Conservation (phyloP, 2,329 filamentous ascomycete genomes). For the Epicoccum sorghinum region DNA sequence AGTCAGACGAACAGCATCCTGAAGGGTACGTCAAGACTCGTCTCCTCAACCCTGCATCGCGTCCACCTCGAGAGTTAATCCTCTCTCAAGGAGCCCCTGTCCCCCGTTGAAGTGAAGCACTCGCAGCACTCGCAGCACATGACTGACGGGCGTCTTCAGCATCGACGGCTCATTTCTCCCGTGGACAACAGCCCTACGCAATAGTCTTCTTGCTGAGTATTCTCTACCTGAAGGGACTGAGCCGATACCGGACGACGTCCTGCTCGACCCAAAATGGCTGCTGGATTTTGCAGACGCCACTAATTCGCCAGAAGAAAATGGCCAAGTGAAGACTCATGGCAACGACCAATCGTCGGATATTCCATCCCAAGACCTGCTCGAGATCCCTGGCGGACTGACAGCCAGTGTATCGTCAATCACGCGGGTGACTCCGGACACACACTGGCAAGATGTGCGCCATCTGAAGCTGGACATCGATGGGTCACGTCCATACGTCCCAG, state of each 20-base stretch:
- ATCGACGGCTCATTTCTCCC: constrained; percentile 81
- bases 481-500: constrained; percentile 65
- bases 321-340: constrained; percentile 5
- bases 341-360: constrained; percentile 12
- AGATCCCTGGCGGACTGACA: constrained; percentile 62
- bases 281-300: constrained; percentile 51
- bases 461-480: constrained; percentile 64
- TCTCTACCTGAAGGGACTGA: constrained; percentile 70
- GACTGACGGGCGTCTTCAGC: constrained; percentile 51
- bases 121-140: neutral
- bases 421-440: constrained; percentile 73
- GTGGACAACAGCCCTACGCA: constrained; percentile 74
- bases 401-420: constrained; percentile 70
- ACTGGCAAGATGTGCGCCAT: constrained; percentile 94
- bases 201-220: constrained; percentile 68
- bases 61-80: no score
- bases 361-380: constrained; percentile 57
- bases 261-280: constrained; percentile 77
- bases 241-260: constrained; percentile 75
- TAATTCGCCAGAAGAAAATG: constrained; percentile 2
- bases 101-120: neutral
- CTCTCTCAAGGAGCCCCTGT: no score
- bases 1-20: constrained; percentile 91
- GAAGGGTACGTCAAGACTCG: constrained; percentile 72
- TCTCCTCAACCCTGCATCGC: neutral